phyloP scores from a whole-genome alignment of 179 eudicot species.

The Beta corolliflora region DNA sequence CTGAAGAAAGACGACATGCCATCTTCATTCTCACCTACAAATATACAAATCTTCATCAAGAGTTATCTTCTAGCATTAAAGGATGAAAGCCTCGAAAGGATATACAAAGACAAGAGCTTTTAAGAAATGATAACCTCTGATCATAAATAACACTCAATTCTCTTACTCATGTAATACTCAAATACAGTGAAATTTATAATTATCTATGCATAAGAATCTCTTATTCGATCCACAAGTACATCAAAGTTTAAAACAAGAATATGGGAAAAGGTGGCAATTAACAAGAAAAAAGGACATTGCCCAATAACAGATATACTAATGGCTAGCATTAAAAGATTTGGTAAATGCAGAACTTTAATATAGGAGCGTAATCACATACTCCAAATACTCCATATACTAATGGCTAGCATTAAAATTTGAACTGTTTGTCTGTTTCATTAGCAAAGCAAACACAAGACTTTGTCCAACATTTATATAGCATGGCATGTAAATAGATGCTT shows the following conservation, averaged over 20 bases:
- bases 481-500: not conserved
- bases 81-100: not conserved
- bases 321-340: not conserved
- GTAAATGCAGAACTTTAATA: not conserved
- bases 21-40: conserved; percentile 36
- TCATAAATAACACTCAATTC: not conserved
- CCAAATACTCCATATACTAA: not conserved
- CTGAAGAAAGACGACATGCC: conserved; percentile 24
- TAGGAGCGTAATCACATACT: no score
- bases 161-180: not conserved
- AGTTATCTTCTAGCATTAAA: not conserved
- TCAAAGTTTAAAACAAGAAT: not conserved
- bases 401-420: not conserved
- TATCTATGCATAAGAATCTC: not conserved
- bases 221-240: not conserved
- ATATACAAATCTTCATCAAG: not conserved
- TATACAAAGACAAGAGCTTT: conserved; percentile 1
- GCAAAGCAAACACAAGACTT: not conserved
- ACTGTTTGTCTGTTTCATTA: not conserved
- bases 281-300: not conserved
- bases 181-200: not conserved
- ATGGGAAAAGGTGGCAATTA: not conserved
- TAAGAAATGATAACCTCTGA: not conserved
- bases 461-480: not conserved
- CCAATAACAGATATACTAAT: not conserved